Conservation (phyloP, 179 eudicot genomes). For the Sideroxylon spinosum region DNA sequence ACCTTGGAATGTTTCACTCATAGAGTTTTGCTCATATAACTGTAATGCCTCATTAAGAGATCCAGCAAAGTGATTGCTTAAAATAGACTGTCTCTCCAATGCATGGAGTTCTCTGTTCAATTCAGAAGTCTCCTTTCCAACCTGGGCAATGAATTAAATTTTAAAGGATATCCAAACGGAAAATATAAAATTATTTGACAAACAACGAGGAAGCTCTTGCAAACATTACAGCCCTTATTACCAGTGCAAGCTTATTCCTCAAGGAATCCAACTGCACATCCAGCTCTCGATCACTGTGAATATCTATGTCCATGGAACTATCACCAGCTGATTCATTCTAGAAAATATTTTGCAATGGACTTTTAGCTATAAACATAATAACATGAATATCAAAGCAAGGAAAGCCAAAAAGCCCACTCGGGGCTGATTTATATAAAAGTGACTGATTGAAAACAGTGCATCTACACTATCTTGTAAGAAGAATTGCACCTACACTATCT, state of each 20-base stretch:
- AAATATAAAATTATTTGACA: background rate
- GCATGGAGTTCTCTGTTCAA: conserved; percentile 43
- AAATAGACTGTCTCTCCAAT: conserved; percentile 46
- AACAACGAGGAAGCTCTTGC: conserved; percentile 2
- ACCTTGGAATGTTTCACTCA: conserved; percentile 62
- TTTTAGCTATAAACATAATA: conserved; percentile 5
- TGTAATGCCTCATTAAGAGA: conserved; percentile 56
- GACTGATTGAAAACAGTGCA: background rate
- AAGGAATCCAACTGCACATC: conserved; percentile 56
- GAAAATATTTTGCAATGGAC: conserved; percentile 14
- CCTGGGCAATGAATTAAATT: conserved; percentile 30
- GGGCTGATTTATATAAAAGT: background rate
- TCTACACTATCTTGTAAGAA: background rate
- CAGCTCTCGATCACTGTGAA: conserved; percentile 36
- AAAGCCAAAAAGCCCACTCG: background rate
- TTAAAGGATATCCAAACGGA: background rate
- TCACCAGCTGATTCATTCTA: conserved; percentile 47
- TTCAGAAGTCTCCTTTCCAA: conserved; percentile 59
- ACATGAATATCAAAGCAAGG: background rate
- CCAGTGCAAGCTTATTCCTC: conserved; percentile 54
- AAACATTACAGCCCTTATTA: conserved; percentile 23
- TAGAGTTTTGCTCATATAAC: conserved; percentile 41
- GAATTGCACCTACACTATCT: background rate
- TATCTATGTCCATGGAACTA: conserved; percentile 37
- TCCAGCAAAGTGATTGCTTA: conserved; percentile 38